Percentiles rank a stretch among this genome's conserved stretches.
Conservation (phyloP, 176 grass and related monocot species). For the Bolboschoenus planiculmis region DNA sequence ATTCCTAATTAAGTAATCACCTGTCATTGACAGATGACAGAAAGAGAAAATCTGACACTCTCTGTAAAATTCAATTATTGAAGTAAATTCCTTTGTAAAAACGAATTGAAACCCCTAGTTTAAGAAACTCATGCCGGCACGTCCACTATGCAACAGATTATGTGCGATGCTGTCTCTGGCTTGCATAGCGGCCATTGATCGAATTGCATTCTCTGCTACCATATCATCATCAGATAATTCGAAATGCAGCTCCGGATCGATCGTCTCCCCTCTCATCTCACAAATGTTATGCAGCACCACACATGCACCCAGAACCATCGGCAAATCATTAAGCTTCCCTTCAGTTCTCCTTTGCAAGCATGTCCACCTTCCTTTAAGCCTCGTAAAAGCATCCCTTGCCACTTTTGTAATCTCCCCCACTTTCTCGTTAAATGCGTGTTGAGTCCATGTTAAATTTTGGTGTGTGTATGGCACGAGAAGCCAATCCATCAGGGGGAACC, state of each 20-base stretch:
- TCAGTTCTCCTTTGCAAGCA: slow-evolving; percentile 77
- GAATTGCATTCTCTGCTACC: slow-evolving; percentile 49
- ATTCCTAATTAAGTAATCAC: background rate
- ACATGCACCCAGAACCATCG: slow-evolving; percentile 65
- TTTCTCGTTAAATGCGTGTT: slow-evolving; percentile 79
- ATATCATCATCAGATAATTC: slow-evolving; percentile 56
- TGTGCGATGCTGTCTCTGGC: slow-evolving; percentile 60
- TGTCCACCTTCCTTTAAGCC: slow-evolving; percentile 62
- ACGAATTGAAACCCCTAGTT: background rate
- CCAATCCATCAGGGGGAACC: slow-evolving; percentile 73
- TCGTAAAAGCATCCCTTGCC: slow-evolving; percentile 42
- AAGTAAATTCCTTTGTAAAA: background rate
- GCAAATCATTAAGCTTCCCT: slow-evolving; percentile 66
- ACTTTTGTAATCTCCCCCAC: slow-evolving; percentile 31
- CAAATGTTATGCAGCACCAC: slow-evolving; percentile 92
- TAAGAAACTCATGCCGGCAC: slow-evolving; percentile 2
- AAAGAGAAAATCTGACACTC: background rate
- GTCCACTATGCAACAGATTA: slow-evolving; percentile 52
- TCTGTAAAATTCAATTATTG: background rate
- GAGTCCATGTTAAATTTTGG: slow-evolving; percentile 67
- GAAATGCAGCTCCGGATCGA: slow-evolving; percentile 30
- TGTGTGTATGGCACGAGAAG: slow-evolving; percentile 71
- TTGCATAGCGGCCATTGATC: slow-evolving; percentile 28
- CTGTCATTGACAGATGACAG: background rate
- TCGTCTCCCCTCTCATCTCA: slow-evolving; percentile 44